Evolutionary conservation across 2,329 filamentous ascomycete genomes (phyloP), one percentile per base, ranked within the genome.

Genomic region (Aspergillus floridensis): DNA sequence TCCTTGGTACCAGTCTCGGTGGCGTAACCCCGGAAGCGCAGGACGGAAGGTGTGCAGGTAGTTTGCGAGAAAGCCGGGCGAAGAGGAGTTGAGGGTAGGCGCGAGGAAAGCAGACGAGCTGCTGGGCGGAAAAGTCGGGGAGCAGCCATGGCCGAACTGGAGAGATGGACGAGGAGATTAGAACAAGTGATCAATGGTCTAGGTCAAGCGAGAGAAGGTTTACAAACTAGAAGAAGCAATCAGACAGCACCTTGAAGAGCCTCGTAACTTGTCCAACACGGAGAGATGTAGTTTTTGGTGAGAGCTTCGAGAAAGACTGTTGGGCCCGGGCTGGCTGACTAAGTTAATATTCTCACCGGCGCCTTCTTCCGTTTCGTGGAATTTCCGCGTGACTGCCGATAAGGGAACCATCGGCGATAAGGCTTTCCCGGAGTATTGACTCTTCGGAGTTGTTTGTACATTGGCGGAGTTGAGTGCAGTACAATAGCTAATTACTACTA

Each of bases 1-100:
- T 97, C 91, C 84, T 97, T 97, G 72, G 83, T 81, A 66, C 88
- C 89, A 63, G 77, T 76, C 58, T 79, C 77, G 12, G 82, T 81
- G 44, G 85, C 85, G 79, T 87, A 88, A 67, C 78, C 78, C 71
- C 85, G 74, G 62, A 71, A 76, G 74, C 72, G 75, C 61, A 79
- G 76, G 67, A 81, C 75, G 53, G 80, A 75, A 57, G 82, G 79
- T 61, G 78, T 74, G 66, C 79, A 76, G 62, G 79, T 74, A 62
- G 79, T 75, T 61, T 79, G 80, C 69, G 82, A 81, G 74, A 84
- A 81, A 55, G 80, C 79, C 70, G 80, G 79, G 74, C 84, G 82
- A 70, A 81, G 73, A 67, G 83, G 76, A 66, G 80, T 74, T 58
- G 80, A 73, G 55, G 69, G 66, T 65, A 81, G 77, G 64, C 83